phyloP scores from a whole-genome alignment of 352 stramenopile genomes.

The Thalassiosira mediterranea region DNA sequence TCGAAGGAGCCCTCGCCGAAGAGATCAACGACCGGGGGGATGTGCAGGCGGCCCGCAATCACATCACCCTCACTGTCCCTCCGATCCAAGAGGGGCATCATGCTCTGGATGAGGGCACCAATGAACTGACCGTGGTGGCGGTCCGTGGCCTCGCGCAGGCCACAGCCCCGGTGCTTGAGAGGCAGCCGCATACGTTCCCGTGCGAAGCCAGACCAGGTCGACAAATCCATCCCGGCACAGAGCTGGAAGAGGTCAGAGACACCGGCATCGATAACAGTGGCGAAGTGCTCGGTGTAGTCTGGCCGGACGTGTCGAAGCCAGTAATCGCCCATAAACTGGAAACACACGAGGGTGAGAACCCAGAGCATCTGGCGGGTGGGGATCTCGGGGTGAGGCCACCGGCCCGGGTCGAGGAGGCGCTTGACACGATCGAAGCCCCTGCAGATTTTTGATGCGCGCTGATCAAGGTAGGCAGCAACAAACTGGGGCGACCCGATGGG shows the following conservation, averaged over 20 bases:
- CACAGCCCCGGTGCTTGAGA: background rate
- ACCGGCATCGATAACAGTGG: background rate
- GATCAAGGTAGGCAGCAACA: background rate
- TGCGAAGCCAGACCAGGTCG: background rate
- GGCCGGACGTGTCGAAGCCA: slow-evolving; percentile 26
- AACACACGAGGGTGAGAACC: slow-evolving; percentile 1
- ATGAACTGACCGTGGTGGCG: slow-evolving; percentile 9
- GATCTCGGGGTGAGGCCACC: slow-evolving; percentile 20
- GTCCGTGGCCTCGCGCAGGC: background rate
- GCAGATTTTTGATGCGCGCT: background rate
- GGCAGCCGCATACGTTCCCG: slow-evolving; percentile 11
- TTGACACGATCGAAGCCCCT: background rate
- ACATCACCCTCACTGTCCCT: background rate
- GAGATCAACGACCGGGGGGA: background rate
- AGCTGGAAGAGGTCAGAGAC: background rate
- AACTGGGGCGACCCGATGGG: slow-evolving; percentile 6
- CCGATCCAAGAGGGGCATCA: background rate
- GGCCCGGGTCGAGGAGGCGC: slow-evolving; percentile 4
- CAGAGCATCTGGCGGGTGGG: slow-evolving; percentile 18
- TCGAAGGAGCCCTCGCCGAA: slow-evolving; percentile 6
- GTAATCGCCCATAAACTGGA: slow-evolving; percentile 40
- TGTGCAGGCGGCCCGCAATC: slow-evolving; percentile 1
- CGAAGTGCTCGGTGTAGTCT: slow-evolving; percentile 7
- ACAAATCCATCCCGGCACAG: slow-evolving; percentile 1
- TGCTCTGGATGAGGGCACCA: slow-evolving; percentile 1